Base-by-base conservation (phyloP, 176 grass and related monocot species). In the Oryza glumipatula region DNA sequence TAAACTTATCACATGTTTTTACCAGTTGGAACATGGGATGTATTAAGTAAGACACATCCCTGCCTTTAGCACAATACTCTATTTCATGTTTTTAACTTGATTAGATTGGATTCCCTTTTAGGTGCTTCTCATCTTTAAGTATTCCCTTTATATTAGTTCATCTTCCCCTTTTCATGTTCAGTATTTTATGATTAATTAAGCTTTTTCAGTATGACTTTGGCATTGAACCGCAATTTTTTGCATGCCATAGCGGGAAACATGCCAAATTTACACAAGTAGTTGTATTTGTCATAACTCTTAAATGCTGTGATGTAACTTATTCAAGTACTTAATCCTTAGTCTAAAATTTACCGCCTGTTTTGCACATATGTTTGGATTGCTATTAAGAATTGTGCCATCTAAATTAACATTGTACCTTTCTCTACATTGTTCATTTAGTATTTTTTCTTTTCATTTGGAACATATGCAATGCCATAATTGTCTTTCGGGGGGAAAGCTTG, bases 41-140 rank as follows among this genome's bases (percentile, higher is more conserved):
- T 51, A 32, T 70, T 63, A 85, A 45, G 23, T 71, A 70, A 67
- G 71, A 80, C 81, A 30, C 47, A 75, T 5, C 17, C 21, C 21
- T 39, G 56, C 24, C 16, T 73, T 36, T 19, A 14, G 36, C 49
- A 36, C 3, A 26, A 38, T 61, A 44, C 43, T 11, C 43, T 44
- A 41, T 84, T 69, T 9, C 60, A 21, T 21, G 44, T 67, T 84
- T 69, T 9, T 68, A 21, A 28, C 58, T 74, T 32, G 39, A 74
- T 72, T 73, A 67, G 16, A 67, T 39, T 8, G 1, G 32, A 51
- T 65, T 73, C 80, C 33, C 73, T 61, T 66, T 28, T n/a, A 58
- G 10, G 56, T 54, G 60, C 3, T 67, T 83, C 32, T 83, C 75
- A 73, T 65, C 74, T 78, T 78, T 78, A 44, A 21, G 4, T 35